Evolutionary conservation across 306 rosid genomes (phyloP).

Genomic region (Quercus berberidifolia): DNA sequence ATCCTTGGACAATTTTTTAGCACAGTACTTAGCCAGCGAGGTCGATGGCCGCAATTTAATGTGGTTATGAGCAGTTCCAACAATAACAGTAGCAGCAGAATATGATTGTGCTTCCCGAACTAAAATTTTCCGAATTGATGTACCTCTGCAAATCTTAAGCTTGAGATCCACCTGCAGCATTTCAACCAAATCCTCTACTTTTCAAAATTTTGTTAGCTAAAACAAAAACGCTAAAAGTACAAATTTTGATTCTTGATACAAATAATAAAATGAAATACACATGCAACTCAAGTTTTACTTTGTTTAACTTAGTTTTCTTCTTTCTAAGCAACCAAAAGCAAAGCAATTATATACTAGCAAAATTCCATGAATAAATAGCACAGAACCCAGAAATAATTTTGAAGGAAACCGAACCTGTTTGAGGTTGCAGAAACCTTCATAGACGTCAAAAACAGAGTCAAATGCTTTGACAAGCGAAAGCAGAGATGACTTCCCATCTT

Average conservation of each 20-base stretch:
- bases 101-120: slow-evolving; percentile 75
- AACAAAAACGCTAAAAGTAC: background rate
- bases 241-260: background rate
- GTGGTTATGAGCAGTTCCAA: slow-evolving; percentile 60
- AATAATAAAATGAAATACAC: background rate
- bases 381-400: background rate
- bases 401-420: slow-evolving; percentile 64
- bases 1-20: slow-evolving; percentile 58
- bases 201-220: background rate
- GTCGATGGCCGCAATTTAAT: slow-evolving; percentile 66
- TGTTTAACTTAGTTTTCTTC: background rate
- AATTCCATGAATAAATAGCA: background rate
- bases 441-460: slow-evolving; percentile 87
- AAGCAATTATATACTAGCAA: background rate
- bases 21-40: slow-evolving; percentile 85
- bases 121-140: slow-evolving; percentile 61
- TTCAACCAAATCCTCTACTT: slow-evolving; percentile 3
- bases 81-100: slow-evolving; percentile 63
- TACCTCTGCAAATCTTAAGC: slow-evolving; percentile 84
- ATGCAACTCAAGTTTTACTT: background rate
- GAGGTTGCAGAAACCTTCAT: slow-evolving; percentile 95
- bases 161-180: slow-evolving; percentile 81
- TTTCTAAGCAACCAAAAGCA: slow-evolving; percentile 16
- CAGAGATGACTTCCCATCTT: slow-evolving; percentile 76
- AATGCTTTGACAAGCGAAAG: slow-evolving; percentile 88